A percentile compares a stretch with the other conserved stretches of the same genome.
Conservation (phyloP, 176 grass and related monocot species). For the Leersia perrieri region DNA sequence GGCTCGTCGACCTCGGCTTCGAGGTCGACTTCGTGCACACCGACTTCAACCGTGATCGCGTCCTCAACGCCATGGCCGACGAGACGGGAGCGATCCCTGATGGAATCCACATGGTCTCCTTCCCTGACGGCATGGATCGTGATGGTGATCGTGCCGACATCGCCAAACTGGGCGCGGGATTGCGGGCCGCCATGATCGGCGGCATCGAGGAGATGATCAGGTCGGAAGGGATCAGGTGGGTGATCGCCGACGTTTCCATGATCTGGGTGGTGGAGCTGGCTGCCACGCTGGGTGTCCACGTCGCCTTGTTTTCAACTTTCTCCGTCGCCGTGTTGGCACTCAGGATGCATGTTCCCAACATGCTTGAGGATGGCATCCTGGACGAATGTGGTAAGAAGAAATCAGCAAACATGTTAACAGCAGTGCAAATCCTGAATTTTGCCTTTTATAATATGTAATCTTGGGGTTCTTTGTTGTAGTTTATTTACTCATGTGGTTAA, state of each 20-base stretch:
- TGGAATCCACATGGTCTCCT: constrained; percentile 47
- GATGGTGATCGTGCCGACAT: constrained; percentile 51
- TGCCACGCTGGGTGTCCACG: constrained; percentile 6
- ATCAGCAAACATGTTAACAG: background rate
- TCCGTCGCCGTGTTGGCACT: constrained; percentile 30
- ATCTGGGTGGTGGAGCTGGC: constrained; percentile 36
- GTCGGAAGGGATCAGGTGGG: constrained; percentile 43
- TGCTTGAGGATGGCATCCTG: constrained; percentile 45
- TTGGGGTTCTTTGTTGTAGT: background rate
- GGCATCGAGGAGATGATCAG: constrained; percentile 40
- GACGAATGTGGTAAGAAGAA: constrained; percentile 48
- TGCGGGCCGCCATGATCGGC: constrained; percentile 39
- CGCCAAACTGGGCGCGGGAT: constrained; percentile 17
- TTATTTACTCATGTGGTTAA: background rate
- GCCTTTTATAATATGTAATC: background rate
- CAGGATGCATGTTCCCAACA: constrained; percentile 29
- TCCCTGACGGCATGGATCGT: constrained; percentile 65
- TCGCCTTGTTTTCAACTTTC: constrained; percentile 34
- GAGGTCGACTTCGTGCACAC: constrained; percentile 51
- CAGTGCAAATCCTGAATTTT: background rate
- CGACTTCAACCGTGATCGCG: constrained; percentile 43
- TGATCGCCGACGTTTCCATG: constrained; percentile 54
- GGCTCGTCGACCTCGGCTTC: constrained; percentile 39
- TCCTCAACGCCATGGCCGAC: constrained; percentile 27
- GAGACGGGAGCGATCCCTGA: constrained; percentile 18